Evolutionary conservation across 169 alveolate species (phyloP), one percentile per base, ranked within the genome.

Genomic region (Perkinsus chesapeaki): DNA sequence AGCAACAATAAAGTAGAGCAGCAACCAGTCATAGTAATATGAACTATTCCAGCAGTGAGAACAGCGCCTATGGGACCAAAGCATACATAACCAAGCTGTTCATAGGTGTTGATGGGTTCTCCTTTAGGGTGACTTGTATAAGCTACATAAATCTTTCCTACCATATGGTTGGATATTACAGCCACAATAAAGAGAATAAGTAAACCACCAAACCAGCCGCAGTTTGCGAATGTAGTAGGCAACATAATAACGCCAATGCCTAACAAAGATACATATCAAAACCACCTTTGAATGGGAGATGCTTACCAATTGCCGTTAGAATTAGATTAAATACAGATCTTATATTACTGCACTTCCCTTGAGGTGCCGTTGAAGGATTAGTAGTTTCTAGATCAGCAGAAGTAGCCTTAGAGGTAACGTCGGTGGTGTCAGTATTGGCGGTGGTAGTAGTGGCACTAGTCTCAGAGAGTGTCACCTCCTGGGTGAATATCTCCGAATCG

Each of bases 21-120:
- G 82, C 82, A 60, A 60, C 82, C 82, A 60, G 82, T 60, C 82
- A 60, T 60, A 60, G 82, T 60, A 60, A 60, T 60, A 60, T 60
- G 82, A 7, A 60, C 82, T 60, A 60, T 60, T 60, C 82, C 82
- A 23, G 82, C 82, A 5, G 82, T 60, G 27, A 34, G 37, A 60
- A 60, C 27, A 34, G 82, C 82, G 1, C 82, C 82, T 5, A 34
- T 34, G 36, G 31, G 3, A 16, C 82, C 82, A 34, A 60, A 60
- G 23, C 82, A 60, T 1, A 60, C 82, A 60, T 60, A 60, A 0
- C 82, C 82, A 7, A 60, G 31, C 82, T 60, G 82, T 34, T 60
- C 82, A 23, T 60, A 60, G 31, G 82, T 60, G 31, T 60, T 60
- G 82, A 60, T 60, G 31, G 82, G 37, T 23, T 60, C 82, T 60